A percentile compares a stretch with the other conserved stretches of the same genome.
These are phyloP conservation scores for Piromyces finnis DNA, from an alignment of 192 early-diverging fungal species.

Conservation along the genomic window DNA sequence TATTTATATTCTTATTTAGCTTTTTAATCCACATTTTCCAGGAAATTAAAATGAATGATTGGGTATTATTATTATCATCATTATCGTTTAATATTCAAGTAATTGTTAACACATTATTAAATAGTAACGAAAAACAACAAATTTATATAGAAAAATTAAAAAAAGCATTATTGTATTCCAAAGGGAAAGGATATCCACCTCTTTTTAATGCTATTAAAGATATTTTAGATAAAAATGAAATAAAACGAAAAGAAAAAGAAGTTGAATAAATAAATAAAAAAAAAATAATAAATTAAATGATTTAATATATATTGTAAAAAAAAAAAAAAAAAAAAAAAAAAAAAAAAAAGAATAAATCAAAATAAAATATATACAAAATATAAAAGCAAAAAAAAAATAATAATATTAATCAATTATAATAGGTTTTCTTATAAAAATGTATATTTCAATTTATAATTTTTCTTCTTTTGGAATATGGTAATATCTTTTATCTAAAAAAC, in stretches of 20 bases:
- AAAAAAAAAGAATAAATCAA: too few species aligned
- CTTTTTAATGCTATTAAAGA: neutral
- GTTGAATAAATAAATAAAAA: too few species aligned
- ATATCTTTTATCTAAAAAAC: too few species aligned
- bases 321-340: too few species aligned
- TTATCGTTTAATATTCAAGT: neutral
- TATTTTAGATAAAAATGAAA: neutral
- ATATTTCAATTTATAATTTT: too few species aligned
- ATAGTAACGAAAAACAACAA: neutral
- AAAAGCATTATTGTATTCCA: neutral
- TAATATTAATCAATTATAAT: too few species aligned
- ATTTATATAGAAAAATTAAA: neutral
- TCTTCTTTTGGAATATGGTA: too few species aligned
- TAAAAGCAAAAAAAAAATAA: too few species aligned
- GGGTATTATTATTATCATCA: neutral
- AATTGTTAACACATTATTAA: neutral
- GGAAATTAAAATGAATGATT: neutral
- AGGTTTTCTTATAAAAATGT: too few species aligned
- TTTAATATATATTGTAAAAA: too few species aligned
- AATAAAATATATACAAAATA: too few species aligned
- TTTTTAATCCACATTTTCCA: neutral
- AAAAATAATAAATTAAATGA: neutral
- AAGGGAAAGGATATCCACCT: neutral
- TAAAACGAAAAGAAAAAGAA: neutral
- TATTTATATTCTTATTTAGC: too few species aligned